These are phyloP conservation scores for Phytophthora uliginosa DNA, from an alignment of 352 stramenopile species.

Conservation along the genomic window DNA sequence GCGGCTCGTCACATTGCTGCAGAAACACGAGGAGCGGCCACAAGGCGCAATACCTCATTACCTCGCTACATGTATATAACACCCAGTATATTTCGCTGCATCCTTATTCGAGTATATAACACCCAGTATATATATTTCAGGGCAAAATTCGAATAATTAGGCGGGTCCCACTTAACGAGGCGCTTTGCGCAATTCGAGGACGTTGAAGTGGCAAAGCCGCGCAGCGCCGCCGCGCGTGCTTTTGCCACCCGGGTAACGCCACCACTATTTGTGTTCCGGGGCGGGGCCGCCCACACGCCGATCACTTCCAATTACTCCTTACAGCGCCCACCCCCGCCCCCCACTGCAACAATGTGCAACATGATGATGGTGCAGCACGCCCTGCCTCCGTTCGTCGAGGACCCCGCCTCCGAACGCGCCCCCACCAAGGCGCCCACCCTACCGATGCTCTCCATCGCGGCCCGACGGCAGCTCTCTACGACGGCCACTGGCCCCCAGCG, in stretches of 20 bases:
- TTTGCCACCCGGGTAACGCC: constrained; percentile 2
- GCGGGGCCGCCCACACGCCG: no score
- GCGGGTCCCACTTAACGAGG: no score
- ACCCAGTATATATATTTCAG: no score
- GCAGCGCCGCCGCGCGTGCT: background rate
- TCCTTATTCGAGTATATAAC: no score
- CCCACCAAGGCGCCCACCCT: constrained; percentile 8
- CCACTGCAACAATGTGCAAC: constrained; percentile 29
- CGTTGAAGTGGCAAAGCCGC: constrained; percentile 7
- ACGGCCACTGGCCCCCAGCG: background rate
- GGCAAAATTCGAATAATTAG: no score
- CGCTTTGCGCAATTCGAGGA: background rate
- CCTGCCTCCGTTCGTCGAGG: constrained; percentile 21
- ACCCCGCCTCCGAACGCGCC: constrained; percentile 11
- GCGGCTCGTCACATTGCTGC: background rate
- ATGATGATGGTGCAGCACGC: constrained; percentile 16
- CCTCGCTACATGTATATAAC: no score
- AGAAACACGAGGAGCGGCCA: constrained; percentile 1
- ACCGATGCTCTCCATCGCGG: background rate
- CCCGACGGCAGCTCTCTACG: background rate
- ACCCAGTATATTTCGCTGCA: no score
- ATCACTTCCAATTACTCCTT: constrained; percentile 10
- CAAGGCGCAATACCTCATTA: background rate
- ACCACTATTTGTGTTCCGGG: background rate
- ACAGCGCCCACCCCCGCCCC: background rate